phyloP scores from a whole-genome alignment of 73 alveolate genomes.

The Blepharisma japonicum region DNA sequence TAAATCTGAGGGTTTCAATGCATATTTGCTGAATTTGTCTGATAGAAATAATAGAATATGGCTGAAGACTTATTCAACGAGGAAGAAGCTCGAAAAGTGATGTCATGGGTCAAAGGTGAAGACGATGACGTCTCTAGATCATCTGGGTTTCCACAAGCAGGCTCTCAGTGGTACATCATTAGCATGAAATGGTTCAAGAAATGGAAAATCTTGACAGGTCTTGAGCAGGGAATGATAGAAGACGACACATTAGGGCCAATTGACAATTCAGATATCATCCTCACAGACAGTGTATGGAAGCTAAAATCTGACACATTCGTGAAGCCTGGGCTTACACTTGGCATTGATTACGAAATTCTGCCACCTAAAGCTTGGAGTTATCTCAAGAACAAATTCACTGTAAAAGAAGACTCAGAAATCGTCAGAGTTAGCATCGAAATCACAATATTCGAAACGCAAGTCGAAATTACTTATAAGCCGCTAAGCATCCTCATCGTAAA shows the following conservation, averaged over 20 bases:
- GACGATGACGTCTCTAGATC: not conserved
- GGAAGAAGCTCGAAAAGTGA: not conserved
- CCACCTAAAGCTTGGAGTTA: slow-evolving; percentile 14
- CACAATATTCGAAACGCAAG: not conserved
- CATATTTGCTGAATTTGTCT: too few species aligned
- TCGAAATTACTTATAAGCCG: not conserved
- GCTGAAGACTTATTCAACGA: slow-evolving; percentile 19
- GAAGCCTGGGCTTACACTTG: not conserved
- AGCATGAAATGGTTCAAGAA: not conserved
- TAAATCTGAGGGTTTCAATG: too few species aligned
- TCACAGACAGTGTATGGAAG: not conserved
- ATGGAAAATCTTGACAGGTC: not conserved
- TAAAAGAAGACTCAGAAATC: not conserved
- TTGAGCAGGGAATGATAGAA: not conserved
- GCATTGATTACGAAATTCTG: not conserved
- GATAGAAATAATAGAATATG: not conserved
- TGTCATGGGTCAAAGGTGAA: not conserved
- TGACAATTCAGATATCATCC: not conserved
- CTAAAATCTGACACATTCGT: not conserved
- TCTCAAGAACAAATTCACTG: not conserved
- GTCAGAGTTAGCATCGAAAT: not conserved
- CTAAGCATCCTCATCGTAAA: not conserved
- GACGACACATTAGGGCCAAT: not conserved
- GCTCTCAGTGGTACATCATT: not conserved
- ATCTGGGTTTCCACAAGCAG: not conserved